Evolutionary conservation across 768 basidiomycete species (phyloP).

Genomic region (Mycena capillaripes): DNA sequence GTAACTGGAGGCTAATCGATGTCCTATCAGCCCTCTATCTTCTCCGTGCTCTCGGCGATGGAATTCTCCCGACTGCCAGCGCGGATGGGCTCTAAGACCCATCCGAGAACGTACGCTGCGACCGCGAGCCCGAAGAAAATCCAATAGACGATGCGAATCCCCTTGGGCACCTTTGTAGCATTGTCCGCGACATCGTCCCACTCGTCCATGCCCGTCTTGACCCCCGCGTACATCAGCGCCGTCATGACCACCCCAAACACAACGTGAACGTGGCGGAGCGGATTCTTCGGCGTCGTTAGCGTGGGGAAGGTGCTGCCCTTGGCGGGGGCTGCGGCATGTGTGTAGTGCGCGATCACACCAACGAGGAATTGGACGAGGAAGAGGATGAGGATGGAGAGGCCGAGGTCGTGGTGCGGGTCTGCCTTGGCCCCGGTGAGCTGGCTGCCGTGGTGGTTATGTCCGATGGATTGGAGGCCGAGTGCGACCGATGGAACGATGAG

Average conservation of each 20-base stretch:
- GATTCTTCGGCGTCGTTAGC: slow-evolving; percentile 33
- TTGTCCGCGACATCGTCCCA: slow-evolving; percentile 33
- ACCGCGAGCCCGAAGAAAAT: slow-evolving; percentile 32
- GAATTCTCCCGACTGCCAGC: not conserved
- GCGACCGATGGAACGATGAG: slow-evolving; percentile 22
- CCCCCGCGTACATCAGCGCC: slow-evolving; percentile 35
- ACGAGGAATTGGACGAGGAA: slow-evolving; percentile 33
- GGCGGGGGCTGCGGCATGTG: slow-evolving; percentile 25
- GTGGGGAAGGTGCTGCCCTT: slow-evolving; percentile 27
- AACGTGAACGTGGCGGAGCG: slow-evolving; percentile 35
- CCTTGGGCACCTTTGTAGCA: slow-evolving; percentile 29
- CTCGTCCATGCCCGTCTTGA: slow-evolving; percentile 39
- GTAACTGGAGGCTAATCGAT: too few species aligned
- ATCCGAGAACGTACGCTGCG: slow-evolving; percentile 34
- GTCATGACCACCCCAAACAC: slow-evolving; percentile 32
- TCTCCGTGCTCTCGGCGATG: slow-evolving; percentile 19
- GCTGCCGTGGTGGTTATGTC: slow-evolving; percentile 21
- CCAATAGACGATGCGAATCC: slow-evolving; percentile 30
- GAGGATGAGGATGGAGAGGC: slow-evolving; percentile 32
- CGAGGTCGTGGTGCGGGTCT: slow-evolving; percentile 38
- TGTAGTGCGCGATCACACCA: slow-evolving; percentile 35
- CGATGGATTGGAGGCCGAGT: slow-evolving; percentile 27
- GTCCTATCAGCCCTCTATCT: not conserved
- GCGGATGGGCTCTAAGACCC: slow-evolving; percentile 33
- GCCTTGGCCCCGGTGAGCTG: slow-evolving; percentile 30